Percentiles rank a stretch among this genome's conserved stretches.
These are phyloP conservation scores for Leccinum variicolor DNA, from an alignment of 768 basidiomycete species.

Conservation along the genomic window DNA sequence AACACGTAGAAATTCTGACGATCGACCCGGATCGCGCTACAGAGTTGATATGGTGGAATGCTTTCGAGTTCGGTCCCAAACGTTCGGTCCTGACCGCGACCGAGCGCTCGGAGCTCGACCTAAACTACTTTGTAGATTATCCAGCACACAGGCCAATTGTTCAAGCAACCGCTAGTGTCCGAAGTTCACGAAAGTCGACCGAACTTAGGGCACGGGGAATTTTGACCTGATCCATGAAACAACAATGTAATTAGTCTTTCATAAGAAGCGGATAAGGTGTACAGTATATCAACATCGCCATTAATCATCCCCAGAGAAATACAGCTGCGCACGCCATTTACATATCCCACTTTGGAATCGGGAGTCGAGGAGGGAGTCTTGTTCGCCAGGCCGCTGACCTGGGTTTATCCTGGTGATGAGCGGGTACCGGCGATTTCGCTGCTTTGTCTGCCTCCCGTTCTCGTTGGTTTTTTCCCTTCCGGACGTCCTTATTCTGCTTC, in stretches of 20 bases:
- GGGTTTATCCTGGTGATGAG: constrained; percentile 5
- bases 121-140: neutral
- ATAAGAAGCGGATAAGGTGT: neutral
- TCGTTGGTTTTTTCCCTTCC: neutral
- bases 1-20: no score
- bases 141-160: neutral
- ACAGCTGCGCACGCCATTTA: neutral
- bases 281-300: neutral
- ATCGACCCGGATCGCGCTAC: no score
- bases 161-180: neutral
- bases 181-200: neutral
- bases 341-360: constrained; percentile 31
- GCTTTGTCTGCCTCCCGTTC: neutral
- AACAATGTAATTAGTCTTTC: neutral
- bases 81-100: neutral
- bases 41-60: no score
- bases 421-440: neutral
- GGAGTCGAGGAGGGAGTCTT: constrained; percentile 27
- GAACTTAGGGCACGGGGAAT: neutral
- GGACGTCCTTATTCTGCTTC: neutral
- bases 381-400: constrained; percentile 19
- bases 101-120: neutral
- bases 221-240: neutral
- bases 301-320: neutral
- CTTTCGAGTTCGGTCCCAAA: no score